These are phyloP conservation scores for Podaxis pistillaris DNA, from an alignment of 768 basidiomycete species.

Conservation along the genomic window DNA sequence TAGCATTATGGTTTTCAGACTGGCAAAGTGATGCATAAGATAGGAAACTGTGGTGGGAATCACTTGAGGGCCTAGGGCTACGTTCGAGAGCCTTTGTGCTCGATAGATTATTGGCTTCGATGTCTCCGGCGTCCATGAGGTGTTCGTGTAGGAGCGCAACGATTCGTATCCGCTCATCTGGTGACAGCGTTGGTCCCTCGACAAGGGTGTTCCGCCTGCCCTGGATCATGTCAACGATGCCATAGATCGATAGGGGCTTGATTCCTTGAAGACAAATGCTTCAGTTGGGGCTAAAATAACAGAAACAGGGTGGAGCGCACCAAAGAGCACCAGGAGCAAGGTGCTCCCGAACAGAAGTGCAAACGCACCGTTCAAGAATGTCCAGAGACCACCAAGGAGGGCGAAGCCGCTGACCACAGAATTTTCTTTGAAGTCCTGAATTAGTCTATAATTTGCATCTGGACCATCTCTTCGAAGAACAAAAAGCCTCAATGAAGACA, in stretches of 20 bases:
- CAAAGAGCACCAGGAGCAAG: conserved; percentile 7
- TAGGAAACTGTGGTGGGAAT: no score
- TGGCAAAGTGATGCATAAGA: no score
- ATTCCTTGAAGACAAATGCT: background rate
- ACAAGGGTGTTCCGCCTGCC: no score
- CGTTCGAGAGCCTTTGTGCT: no score
- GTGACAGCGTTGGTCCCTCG: no score
- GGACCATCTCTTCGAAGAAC: background rate
- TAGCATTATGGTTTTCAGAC: no score
- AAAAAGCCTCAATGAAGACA: background rate
- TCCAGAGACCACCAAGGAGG: conserved; percentile 12
- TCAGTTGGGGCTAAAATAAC: background rate
- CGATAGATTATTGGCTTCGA: no score
- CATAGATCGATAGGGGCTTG: conserved; percentile 3
- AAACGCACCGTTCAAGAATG: conserved; percentile 12
- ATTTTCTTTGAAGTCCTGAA: conserved; percentile 12
- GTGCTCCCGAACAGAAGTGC: conserved; percentile 11
- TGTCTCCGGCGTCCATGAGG: no score
- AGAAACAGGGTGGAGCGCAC: background rate
- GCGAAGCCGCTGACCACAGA: conserved; percentile 14
- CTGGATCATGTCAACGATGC: background rate
- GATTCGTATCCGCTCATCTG: no score
- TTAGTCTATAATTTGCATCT: background rate
- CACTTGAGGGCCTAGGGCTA: no score
- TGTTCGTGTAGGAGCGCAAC: no score